Conservation (phyloP, 106 monocot species). For the Alisma plantagoaquatica region DNA sequence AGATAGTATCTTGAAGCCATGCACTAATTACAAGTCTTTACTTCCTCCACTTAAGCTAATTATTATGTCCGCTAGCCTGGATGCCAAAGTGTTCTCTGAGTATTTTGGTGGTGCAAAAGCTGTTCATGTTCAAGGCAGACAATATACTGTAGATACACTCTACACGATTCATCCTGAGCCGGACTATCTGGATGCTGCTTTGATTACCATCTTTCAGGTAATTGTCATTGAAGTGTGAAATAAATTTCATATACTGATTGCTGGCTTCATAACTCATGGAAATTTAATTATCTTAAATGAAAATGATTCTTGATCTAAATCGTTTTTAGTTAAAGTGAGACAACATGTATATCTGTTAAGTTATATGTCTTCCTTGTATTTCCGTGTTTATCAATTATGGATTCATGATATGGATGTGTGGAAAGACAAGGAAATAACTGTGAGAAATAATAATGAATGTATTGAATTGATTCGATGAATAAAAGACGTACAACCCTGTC, state of each 20-base stretch:
- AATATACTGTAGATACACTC: constrained; percentile 72
- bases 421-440: too few relatives aligned
- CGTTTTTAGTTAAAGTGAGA: too few relatives aligned
- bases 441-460: too few relatives aligned
- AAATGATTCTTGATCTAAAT: not conserved
- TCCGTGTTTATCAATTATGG: too few relatives aligned
- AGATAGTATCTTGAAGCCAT: constrained; percentile 19
- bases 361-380: too few relatives aligned
- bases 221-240: too few relatives aligned
- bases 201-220: constrained; percentile 91
- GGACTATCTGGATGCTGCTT: constrained; percentile 76
- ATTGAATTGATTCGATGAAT: too few relatives aligned
- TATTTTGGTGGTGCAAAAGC: constrained; percentile 89
- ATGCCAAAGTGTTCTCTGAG: constrained; percentile 82
- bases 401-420: too few relatives aligned
- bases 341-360: too few relatives aligned
- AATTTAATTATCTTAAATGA: not conserved
- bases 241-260: too few relatives aligned
- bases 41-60: constrained; percentile 72
- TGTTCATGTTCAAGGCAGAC: constrained; percentile 81
- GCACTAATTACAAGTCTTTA: constrained; percentile 27
- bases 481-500: too few relatives aligned
- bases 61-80: constrained; percentile 97
- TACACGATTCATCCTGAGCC: constrained; percentile 77
- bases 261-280: too few relatives aligned